Evolutionary conservation across 2,329 filamentous ascomycete genomes (phyloP), one percentile per base, ranked within the genome.

Genomic region (Xylaria sp.): DNA sequence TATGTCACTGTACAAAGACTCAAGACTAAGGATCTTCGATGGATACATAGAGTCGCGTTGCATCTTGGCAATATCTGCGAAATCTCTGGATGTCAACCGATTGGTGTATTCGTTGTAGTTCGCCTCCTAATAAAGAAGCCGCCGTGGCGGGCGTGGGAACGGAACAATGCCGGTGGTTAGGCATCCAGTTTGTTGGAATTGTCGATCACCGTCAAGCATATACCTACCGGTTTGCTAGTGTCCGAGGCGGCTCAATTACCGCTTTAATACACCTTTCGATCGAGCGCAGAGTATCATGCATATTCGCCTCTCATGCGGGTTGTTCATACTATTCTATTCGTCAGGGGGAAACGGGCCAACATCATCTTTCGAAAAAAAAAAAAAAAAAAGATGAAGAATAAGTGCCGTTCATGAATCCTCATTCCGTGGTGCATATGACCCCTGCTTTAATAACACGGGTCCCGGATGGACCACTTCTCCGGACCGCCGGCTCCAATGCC

Each of bases 261-360:
- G 44, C 43, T 19, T 45, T 44, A 41, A 11, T 45, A 37, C 22
- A 13, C 16, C 24, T 46, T 34, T 47, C 24, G 20, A 54, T 24
- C 45, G 18, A 52, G 50, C 45, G 38, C 22, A 22, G 43, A 13
- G 26, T 55, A 40, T 48, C 44, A 21, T 57, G 55, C 55, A 56
- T 61, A 60, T 60, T 59, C 52, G 55, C 52, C 44, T 52, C 58
- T 59, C 58, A 52, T 59, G 41, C 43, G 37, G 34, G 37, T 56
- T 3, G 9, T 34, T 3, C 16, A 13, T 34, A 13, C 29, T 34
- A 11, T 13, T 34, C 29, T 7, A 34, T 34, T 34, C 29, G 29
- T 34, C 29, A 34, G 4, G 4, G 41, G 38, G 52, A 55, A 54
- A 49, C 49, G 43, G 54, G 46, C 42, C 48, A 38, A 54, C 29